Base-by-base conservation (phyloP, 1,284 basidiomycete species). In the Amylostereum areolatum region DNA sequence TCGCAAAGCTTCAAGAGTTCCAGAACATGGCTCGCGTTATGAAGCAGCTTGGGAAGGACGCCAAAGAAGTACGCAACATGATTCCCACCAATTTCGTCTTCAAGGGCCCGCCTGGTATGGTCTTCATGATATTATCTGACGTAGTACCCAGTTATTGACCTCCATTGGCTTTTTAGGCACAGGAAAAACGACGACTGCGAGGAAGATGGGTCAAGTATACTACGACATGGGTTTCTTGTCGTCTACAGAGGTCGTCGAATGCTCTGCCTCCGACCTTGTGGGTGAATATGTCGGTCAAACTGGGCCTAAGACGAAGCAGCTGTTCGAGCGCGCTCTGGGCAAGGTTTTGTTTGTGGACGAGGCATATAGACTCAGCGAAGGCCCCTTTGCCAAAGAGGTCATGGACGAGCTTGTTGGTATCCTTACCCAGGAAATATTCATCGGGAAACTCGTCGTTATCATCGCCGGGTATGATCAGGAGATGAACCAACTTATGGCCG, bases 1-100 rank as follows among this genome's bases (percentile, higher is more conserved):
- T 83, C 3, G 49, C 55, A 41, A 77, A 74, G 53, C 63, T 86
- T 4, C 57, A 60, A 3, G 56, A 62, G 3, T 84, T 75, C 51
- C 83, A 85, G 58, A 64, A 69, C 48, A 73, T 79, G 11, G 75
- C 78, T 2, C 58, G 59, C 3, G 62, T 57, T n/a, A 68, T 71
- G 61, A 78, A 75, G 55, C 57, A 53, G 4, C 62, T 63, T 25
- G 70, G 70, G 1, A 62, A 54, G 45, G 55, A 56, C 10, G 29
- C 34, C 3, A 44, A 67, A 18, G 74, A 81, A 27, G 49, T 70
- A 31, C 69, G 73, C 1, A 65, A 72, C 0, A 63, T 70, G 28
- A 75, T 85, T 24, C 83, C 84, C 0, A 85, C 77, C 5, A 83
- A 73, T 49, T 86, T 85, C 55, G 68, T 86, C 3, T 85, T 86